phyloP scores from a whole-genome alignment of 768 basidiomycete species.

The Lanmaoa rubissima region DNA sequence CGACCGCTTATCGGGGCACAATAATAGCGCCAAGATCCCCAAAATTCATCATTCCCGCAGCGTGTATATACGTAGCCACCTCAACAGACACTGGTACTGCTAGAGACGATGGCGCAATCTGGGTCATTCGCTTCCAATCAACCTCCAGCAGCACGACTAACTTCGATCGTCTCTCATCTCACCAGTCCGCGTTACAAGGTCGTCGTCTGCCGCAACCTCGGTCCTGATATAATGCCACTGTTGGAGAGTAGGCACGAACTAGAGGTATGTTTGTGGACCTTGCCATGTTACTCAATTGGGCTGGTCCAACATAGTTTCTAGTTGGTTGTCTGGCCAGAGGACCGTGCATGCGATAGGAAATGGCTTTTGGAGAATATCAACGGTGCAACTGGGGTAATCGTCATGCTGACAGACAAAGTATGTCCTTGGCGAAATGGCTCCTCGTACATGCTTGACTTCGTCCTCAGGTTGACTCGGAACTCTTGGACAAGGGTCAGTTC shows the following conservation, averaged over 20 bases:
- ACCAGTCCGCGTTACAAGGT: slow-evolving; percentile 37
- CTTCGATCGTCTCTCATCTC: slow-evolving; percentile 24
- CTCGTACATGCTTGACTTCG: not conserved
- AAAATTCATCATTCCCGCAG: not conserved
- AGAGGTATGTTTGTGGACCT: slow-evolving; percentile 41
- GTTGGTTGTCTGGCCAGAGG: slow-evolving; percentile 52
- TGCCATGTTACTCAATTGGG: not conserved
- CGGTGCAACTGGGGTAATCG: slow-evolving; percentile 61
- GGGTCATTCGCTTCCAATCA: slow-evolving; percentile 23
- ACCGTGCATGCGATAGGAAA: slow-evolving; percentile 51
- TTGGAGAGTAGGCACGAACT: slow-evolving; percentile 48
- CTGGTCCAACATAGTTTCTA: slow-evolving; percentile 19
- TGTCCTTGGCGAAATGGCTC: not conserved
- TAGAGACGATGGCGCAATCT: slow-evolving; percentile 23
- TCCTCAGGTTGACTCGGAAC: slow-evolving; percentile 65
- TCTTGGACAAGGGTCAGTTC: slow-evolving; percentile 41
- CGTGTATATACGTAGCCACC: not conserved
- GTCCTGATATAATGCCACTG: slow-evolving; percentile 60
- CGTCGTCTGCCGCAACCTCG: slow-evolving; percentile 60
- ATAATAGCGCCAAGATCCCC: not conserved
- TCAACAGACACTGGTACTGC: not conserved
- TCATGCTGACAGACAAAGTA: slow-evolving; percentile 75
- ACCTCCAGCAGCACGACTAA: slow-evolving; percentile 22
- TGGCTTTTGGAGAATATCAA: slow-evolving; percentile 75
- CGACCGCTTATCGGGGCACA: too few relatives aligned